These are phyloP conservation scores for Phytophthora rubi DNA, from an alignment of 352 stramenopile species.

Conservation along the genomic window DNA sequence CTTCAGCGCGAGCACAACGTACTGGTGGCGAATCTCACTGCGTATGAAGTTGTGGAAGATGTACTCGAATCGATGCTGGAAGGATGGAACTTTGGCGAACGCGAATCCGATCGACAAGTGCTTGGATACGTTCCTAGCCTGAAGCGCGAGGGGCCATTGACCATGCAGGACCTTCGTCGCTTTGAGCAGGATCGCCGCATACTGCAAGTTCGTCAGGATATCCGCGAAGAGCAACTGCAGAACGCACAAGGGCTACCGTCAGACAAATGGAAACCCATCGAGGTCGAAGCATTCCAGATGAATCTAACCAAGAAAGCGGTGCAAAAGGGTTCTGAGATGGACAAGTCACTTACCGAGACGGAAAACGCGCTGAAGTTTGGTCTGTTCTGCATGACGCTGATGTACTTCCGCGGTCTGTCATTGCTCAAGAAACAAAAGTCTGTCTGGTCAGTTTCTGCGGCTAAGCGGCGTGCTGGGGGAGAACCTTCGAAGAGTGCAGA, in stretches of 20 bases:
- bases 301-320: slow-evolving; percentile 67
- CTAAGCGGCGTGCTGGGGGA: slow-evolving; percentile 25
- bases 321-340: slow-evolving; percentile 65
- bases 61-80: slow-evolving; percentile 96
- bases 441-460: slow-evolving; percentile 65
- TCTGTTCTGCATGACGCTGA: slow-evolving; percentile 96
- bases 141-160: slow-evolving; percentile 79
- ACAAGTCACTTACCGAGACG: slow-evolving; percentile 80
- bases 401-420: slow-evolving; percentile 95
- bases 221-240: slow-evolving; percentile 43
- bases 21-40: slow-evolving; percentile 85
- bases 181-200: slow-evolving; percentile 62
- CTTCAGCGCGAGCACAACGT: slow-evolving; percentile 89
- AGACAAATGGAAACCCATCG: slow-evolving; percentile 82
- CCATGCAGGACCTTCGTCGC: slow-evolving; percentile 69
- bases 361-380: slow-evolving; percentile 96
- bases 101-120: slow-evolving; percentile 74
- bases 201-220: slow-evolving; percentile 40
- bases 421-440: slow-evolving; percentile 88
- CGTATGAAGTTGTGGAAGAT: slow-evolving; percentile 93
- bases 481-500: slow-evolving; percentile 44
- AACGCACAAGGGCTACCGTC: slow-evolving; percentile 56
- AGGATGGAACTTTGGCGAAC: slow-evolving; percentile 96
- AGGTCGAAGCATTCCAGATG: slow-evolving; percentile 64
- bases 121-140: slow-evolving; percentile 87